Conservation (phyloP, 495 filamentous ascomycete species). For the Neurospora sp. region DNA sequence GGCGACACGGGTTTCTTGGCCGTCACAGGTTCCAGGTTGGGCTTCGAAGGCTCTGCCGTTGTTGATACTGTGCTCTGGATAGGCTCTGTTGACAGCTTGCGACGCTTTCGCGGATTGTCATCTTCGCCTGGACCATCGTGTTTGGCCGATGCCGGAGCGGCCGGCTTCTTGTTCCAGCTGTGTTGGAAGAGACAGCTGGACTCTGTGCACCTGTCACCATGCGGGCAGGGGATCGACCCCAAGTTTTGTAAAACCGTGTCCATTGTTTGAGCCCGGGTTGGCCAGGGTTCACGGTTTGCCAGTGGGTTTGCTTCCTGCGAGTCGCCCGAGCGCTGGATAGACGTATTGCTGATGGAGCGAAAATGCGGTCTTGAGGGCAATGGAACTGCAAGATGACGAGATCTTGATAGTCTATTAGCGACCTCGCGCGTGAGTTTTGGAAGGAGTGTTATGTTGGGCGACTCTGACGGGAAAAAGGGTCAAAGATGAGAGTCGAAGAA, state of each 20-base stretch:
- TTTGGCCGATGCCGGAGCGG: background rate
- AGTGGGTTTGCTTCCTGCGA: conserved; percentile 1
- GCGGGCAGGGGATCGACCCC: conserved; percentile 54
- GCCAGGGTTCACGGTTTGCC: conserved; percentile 1
- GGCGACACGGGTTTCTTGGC: conserved; percentile 21
- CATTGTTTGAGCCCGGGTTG: conserved; percentile 35
- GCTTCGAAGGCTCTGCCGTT: background rate
- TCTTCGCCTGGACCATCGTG: background rate
- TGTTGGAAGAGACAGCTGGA: conserved; percentile 34
- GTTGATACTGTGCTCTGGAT: background rate
- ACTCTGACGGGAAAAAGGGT: background rate
- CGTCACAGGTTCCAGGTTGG: conserved; percentile 3
- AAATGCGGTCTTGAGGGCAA: background rate
- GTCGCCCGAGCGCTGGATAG: background rate
- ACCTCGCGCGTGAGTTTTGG: background rate
- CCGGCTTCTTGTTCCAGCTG: conserved; percentile 19
- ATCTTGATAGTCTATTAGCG: background rate
- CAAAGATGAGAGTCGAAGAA: background rate
- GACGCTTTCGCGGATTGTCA: conserved; percentile 21
- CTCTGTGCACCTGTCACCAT: conserved; percentile 35
- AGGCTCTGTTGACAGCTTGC: conserved; percentile 14
- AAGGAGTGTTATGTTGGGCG: background rate
- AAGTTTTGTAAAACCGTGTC: conserved; percentile 57
- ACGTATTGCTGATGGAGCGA: background rate
- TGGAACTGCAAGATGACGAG: background rate